A percentile compares a stretch with the other conserved stretches of the same genome.
Evolutionary conservation across 148 eudicot genomes (phyloP).

Genomic region (Cornus kousa): DNA sequence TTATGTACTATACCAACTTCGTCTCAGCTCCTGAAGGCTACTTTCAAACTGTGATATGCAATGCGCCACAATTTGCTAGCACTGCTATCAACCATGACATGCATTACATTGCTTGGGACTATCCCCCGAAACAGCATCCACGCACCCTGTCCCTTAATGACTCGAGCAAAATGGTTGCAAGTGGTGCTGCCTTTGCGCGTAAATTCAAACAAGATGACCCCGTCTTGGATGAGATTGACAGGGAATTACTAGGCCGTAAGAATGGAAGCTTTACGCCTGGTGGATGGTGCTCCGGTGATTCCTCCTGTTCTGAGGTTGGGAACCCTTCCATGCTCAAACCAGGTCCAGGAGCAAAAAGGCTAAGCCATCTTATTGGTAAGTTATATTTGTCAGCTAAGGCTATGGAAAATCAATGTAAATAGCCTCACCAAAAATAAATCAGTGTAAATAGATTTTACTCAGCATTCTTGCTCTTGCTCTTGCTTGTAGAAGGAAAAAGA

Average conservation of each 20-base stretch:
- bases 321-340: slow-evolving; percentile 48
- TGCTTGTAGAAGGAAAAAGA: not conserved
- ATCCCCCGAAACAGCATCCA: slow-evolving; percentile 82
- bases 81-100: slow-evolving; percentile 73
- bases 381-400: slow-evolving; percentile 37
- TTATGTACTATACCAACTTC: slow-evolving; percentile 88
- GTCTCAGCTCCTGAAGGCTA: slow-evolving; percentile 87
- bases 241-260: slow-evolving; percentile 45
- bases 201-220: slow-evolving; percentile 60
- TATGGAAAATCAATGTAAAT: slow-evolving; percentile 48
- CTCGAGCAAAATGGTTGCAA: slow-evolving; percentile 49
- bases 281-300: slow-evolving; percentile 72
- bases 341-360: slow-evolving; percentile 64
- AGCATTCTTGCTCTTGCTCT: not conserved
- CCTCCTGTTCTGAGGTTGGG: slow-evolving; percentile 56
- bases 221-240: slow-evolving; percentile 62
- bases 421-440: slow-evolving; percentile 6
- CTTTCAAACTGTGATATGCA: slow-evolving; percentile 85
- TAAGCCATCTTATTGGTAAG: slow-evolving; percentile 40
- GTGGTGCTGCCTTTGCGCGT: slow-evolving; percentile 77
- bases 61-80: slow-evolving; percentile 53
- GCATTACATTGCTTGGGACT: slow-evolving; percentile 85
- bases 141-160: slow-evolving; percentile 53
- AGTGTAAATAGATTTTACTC: slow-evolving; percentile 53
- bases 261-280: slow-evolving; percentile 74